These are phyloP conservation scores for Leccinum ochraceum DNA, from an alignment of 768 basidiomycete genomes.

Conservation along the genomic window DNA sequence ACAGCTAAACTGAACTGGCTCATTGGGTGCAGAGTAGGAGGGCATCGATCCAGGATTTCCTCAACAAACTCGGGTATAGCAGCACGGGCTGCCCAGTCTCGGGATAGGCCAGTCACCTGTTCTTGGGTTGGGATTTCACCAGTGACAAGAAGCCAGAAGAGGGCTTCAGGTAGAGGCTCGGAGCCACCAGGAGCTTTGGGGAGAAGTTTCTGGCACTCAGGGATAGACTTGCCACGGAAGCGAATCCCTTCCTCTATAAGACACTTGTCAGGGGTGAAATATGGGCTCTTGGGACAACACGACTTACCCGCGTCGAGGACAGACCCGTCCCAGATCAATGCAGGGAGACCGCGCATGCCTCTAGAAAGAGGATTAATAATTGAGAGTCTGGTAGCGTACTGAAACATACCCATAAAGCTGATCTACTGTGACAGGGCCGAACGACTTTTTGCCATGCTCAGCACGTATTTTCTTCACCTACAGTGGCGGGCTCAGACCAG, in stretches of 20 bases:
- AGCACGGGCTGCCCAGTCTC: conserved; percentile 94
- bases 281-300: neutral
- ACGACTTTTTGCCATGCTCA: conserved; percentile 88
- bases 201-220: conserved; percentile 81
- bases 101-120: conserved; percentile 82
- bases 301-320: conserved; percentile 86
- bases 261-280: neutral
- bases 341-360: conserved; percentile 87
- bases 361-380: conserved; percentile 38
- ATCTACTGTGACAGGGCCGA: conserved; percentile 89
- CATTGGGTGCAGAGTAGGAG: conserved; percentile 96
- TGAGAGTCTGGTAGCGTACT: neutral
- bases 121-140: conserved; percentile 92
- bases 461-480: conserved; percentile 84
- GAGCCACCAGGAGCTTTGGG: conserved; percentile 88
- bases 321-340: conserved; percentile 98
- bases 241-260: conserved; percentile 90
- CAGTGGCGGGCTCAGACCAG: conserved; percentile 9
- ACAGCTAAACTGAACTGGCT: conserved; percentile 97
- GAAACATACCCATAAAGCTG: conserved; percentile 77
- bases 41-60: conserved; percentile 92
- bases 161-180: conserved; percentile 90
- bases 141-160: conserved; percentile 95
- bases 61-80: conserved; percentile 94
- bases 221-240: conserved; percentile 95